Conservation (phyloP, 768 basidiomycete genomes). For the Boletus reticuloceps region DNA sequence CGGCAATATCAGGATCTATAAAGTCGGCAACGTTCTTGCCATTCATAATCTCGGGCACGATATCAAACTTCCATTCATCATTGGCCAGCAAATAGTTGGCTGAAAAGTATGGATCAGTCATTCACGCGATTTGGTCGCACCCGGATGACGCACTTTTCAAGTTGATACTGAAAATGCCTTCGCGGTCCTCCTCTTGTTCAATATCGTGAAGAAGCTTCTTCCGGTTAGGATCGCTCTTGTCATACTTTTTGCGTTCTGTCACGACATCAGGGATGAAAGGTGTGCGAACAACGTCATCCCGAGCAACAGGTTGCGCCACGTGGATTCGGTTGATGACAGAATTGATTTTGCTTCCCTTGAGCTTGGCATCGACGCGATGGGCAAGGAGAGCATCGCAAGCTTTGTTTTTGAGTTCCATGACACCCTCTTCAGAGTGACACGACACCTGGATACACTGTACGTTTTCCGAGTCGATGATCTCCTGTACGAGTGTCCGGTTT, state of each 20-base stretch:
- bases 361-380: constrained; percentile 90
- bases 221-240: constrained; percentile 83
- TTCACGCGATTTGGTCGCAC: background rate
- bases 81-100: constrained; percentile 89
- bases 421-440: constrained; percentile 95
- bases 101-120: constrained; percentile 33
- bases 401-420: constrained; percentile 93
- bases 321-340: constrained; percentile 93
- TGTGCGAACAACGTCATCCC: constrained; percentile 85
- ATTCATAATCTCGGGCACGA: constrained; percentile 98
- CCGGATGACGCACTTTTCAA: constrained; percentile 61
- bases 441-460: constrained; percentile 83
- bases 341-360: constrained; percentile 92
- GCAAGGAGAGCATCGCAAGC: constrained; percentile 96
- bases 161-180: constrained; percentile 90
- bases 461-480: constrained; percentile 74
- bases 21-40: constrained; percentile 99
- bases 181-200: constrained; percentile 83
- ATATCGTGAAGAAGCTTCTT: constrained; percentile 72
- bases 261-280: constrained; percentile 89
- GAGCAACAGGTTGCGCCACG: constrained; percentile 85
- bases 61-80: constrained; percentile 93
- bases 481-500: constrained; percentile 76
- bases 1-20: constrained; percentile 94
- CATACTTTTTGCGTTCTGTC: constrained; percentile 75